Conservation (phyloP, 202 grass and related monocot genomes). For the Setaria italica region DNA sequence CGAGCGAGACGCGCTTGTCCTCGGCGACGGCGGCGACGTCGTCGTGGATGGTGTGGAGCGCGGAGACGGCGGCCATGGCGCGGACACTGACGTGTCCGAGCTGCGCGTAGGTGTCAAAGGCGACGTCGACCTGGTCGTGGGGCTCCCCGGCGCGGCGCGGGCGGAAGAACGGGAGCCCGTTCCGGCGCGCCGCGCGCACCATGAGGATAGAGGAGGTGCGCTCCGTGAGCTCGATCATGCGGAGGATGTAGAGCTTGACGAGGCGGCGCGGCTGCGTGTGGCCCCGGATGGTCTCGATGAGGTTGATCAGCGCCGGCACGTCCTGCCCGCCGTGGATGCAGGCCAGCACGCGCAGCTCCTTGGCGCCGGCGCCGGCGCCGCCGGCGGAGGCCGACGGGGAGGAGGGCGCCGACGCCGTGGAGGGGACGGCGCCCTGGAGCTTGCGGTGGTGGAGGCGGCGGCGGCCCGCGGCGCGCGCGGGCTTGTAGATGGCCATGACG, state of each 20-base stretch:
- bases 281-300: slow-evolving; percentile 74
- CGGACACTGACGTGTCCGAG: slow-evolving; percentile 74
- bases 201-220: slow-evolving; percentile 84
- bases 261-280: slow-evolving; percentile 53
- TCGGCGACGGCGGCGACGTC: slow-evolving; percentile 80
- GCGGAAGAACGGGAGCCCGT: slow-evolving; percentile 62
- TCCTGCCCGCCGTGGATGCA: slow-evolving; percentile 68
- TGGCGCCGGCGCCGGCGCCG: slow-evolving; percentile 27
- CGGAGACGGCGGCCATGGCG: slow-evolving; percentile 73
- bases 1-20: slow-evolving; percentile 72
- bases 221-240: slow-evolving; percentile 83
- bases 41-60: slow-evolving; percentile 84
- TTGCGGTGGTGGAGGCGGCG: slow-evolving; percentile 66
- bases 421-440: slow-evolving; percentile 50
- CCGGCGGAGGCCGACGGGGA: slow-evolving; percentile 38
- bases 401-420: slow-evolving; percentile 31
- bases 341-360: slow-evolving; percentile 64
- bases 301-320: slow-evolving; percentile 67
- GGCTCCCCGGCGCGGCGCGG: slow-evolving; percentile 27
- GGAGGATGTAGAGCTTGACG: slow-evolving; percentile 85
- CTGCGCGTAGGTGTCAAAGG: slow-evolving; percentile 77
- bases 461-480: slow-evolving; percentile 46
- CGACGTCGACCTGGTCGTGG: slow-evolving; percentile 65
- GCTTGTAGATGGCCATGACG: slow-evolving; percentile 89
- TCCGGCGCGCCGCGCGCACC: slow-evolving; percentile 59